Base-by-base conservation (phyloP, 108 stramenopile species). In the Ochromonas danica region DNA sequence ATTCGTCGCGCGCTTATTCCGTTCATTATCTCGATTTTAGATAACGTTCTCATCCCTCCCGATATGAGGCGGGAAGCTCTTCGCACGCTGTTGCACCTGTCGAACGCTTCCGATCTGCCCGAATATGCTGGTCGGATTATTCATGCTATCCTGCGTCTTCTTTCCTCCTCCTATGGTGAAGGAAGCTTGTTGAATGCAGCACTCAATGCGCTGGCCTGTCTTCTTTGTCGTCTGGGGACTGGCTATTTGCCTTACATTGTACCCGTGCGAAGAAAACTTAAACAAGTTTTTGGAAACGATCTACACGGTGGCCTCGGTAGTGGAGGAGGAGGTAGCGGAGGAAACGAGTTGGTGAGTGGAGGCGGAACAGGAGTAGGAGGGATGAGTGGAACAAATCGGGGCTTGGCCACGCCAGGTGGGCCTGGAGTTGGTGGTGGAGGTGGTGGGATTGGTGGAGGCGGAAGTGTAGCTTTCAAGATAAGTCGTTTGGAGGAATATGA, bases 161-260 rank as follows among this genome's bases (percentile, higher is more conserved):
- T 75, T 75, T 10, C 17, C 38, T 38, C 6, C 27, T 6, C 72
- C 14, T n/a, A n/a, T n/a, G n/a, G n/a, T n/a, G 72, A 75, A 6
- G n/a, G 30, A 75, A 42, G 14, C 36, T 27, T 75, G 6, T 33
- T 30, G 31, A 33, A 10, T 36, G 35, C 72, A 30, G 35, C 31
- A 57, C 31, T 75, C 3, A 75, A 6, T 14, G 35, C 72, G 14
- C 10, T 42, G 3, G 6, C 72, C n/a, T 3, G 3, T 17, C 22
- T 75, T 6, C 14, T 75, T 41, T 75, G 72, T 60, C 72, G 72
- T 42, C 72, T 75, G 3, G 51, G 51, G 6, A 75, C 72, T 6
- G 28, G 45, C 3, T 75, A 14, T 75, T 3, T 75, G 3, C 72
- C 72, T 10, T 75, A 57, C 31, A 33, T 75, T 39, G 38, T 75